Conservation (phyloP, 75 land plant genomes). For the Ceratopteris richardii region DNA sequence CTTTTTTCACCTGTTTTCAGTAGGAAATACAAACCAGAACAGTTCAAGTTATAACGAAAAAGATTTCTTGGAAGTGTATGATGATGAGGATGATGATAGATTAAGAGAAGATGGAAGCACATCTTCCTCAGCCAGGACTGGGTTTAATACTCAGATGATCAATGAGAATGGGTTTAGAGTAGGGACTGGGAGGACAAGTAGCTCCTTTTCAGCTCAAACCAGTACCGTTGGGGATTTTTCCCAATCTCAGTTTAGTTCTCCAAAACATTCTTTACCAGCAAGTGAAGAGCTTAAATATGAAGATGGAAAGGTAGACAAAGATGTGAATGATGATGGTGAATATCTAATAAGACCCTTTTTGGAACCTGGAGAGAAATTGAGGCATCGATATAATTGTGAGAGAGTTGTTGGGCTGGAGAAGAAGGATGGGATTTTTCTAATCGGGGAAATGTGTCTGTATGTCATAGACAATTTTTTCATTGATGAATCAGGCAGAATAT, state of each 20-base stretch:
- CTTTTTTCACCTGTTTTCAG: constrained; percentile 38
- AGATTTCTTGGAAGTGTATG: constrained; percentile 42
- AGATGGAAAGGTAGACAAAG: constrained; percentile 59
- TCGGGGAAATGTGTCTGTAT: constrained; percentile 83
- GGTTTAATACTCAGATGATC: constrained; percentile 29
- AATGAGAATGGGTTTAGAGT: constrained; percentile 10
- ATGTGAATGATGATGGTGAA: constrained; percentile 83
- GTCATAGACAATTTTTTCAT: constrained; percentile 90
- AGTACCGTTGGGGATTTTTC: constrained; percentile 33
- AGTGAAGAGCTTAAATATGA: constrained; percentile 35
- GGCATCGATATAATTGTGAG: constrained; percentile 90
- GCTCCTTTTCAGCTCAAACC: constrained; percentile 38
- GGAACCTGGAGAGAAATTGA: constrained; percentile 85
- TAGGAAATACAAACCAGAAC: constrained; percentile 36
- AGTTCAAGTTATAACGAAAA: constrained; percentile 18
- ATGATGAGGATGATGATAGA: constrained; percentile 48
- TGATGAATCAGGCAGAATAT: constrained; percentile 72
- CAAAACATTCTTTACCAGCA: constrained; percentile 25
- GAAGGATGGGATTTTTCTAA: constrained; percentile 96
- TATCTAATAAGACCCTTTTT: constrained; percentile 90
- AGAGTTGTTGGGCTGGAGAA: constrained; percentile 97
- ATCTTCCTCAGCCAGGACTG: constrained; percentile 29
- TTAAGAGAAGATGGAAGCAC: constrained; percentile 13
- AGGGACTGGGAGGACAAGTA: constrained; percentile 29
- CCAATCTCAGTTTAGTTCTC: constrained; percentile 53